phyloP scores from a whole-genome alignment of 2,329 filamentous ascomycete species.

The Trichoderma arundinaceum region DNA sequence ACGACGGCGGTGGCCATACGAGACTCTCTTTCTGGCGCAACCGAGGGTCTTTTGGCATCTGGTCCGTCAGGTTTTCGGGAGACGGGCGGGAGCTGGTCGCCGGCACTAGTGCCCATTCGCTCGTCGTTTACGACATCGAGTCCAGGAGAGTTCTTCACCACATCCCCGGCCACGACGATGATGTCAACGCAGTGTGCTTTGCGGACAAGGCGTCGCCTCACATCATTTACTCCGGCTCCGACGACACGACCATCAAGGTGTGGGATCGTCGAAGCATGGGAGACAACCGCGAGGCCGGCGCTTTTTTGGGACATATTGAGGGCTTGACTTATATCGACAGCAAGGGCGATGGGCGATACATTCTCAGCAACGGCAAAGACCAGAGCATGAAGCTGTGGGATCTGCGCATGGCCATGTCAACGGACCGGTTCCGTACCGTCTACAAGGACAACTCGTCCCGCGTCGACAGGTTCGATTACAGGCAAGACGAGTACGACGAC shows the following conservation, averaged over 20 bases:
- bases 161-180: conserved; percentile 78
- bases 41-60: conserved; percentile 66
- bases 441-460: conserved; percentile 61
- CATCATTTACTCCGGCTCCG: conserved; percentile 93
- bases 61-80: conserved; percentile 90
- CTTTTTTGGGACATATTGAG: conserved; percentile 70
- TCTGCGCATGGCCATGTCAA: conserved; percentile 83
- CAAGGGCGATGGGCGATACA: conserved; percentile 76
- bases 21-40: conserved; percentile 39
- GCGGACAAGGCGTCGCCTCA: conserved; percentile 88
- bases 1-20: conserved; percentile 36
- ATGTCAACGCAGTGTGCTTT: conserved; percentile 97
- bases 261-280: conserved; percentile 96
- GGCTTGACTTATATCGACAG: conserved; percentile 72
- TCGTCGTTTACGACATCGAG: conserved; percentile 94
- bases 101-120: conserved; percentile 77
- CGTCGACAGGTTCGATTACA: conserved; percentile 73
- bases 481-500: conserved; percentile 69
- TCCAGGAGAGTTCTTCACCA: conserved; percentile 74
- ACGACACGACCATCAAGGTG: conserved; percentile 91
- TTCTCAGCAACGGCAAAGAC: conserved; percentile 93
- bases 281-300: conserved; percentile 73
- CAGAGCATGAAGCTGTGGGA: conserved; percentile 99
- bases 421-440: conserved; percentile 63
- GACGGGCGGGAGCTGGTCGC: conserved; percentile 91